Base-by-base conservation (phyloP, 306 rosid genomes). In the Dicorynia guianensis region DNA sequence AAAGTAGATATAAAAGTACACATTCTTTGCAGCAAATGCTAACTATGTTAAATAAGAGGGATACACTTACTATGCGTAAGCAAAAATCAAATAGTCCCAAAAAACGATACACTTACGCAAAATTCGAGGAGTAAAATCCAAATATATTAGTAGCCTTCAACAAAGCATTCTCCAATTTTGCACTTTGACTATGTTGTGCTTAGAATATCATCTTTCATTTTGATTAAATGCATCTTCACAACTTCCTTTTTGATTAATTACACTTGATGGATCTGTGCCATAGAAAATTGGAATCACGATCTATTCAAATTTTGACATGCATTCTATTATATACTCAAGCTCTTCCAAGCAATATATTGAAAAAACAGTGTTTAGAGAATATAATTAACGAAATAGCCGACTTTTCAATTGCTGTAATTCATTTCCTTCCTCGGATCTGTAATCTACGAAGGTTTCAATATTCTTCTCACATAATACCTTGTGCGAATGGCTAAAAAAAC, bases 231-330 rank as follows among this genome's bases (percentile, higher is more conserved):
- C n/a, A n/a, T 42, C 38, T 11, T 10, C 66, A 42, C 52, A 75
- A 54, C 11, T 30, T 9, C 73, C 48, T 1, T n/a, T 75, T 11
- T 52, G 73, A 15, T 65, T 49, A 13, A 73, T 39, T 6, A 75
- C 79, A 54, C 65, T 7, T 1, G 80, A 19, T 2, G 80, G 80
- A 15, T 43, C 46, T 3, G 18, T 67, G 2, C 53, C 14, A 15
- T 65, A 75, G n/a, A 75, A 75, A 40, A 75, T 57, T 0, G 80
- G 73, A 6, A 75, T n/a, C 7, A 56, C 71, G 14, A 5, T 63
- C 44, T 69, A 36, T 7, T 19, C 12, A 8, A 36, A 6, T 19
- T 12, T 53, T 1, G 53, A 12, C 20, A 4, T 52, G 63, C 60
- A 52, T 8, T 53, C 62, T 36, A 36, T 25, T 35, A 69, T 69